Conservation (phyloP, 176 grass and related monocot genomes). For the Oryza australiensis region DNA sequence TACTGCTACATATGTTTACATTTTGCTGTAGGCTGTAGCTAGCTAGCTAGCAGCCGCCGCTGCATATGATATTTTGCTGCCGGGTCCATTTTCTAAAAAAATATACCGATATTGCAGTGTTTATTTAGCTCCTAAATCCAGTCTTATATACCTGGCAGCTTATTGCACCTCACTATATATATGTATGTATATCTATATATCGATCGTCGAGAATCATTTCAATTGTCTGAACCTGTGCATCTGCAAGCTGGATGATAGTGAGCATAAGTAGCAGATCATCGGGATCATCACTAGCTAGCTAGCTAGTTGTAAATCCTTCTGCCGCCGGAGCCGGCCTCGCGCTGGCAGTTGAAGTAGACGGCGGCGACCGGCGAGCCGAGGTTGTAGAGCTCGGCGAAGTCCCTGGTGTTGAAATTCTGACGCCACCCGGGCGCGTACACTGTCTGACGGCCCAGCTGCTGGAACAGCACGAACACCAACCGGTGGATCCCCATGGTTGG, state of each 20-base stretch:
- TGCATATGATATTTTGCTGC: no score
- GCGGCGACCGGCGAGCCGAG: slow-evolving; percentile 57
- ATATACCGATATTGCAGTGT: no score
- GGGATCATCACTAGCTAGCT: not conserved
- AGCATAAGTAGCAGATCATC: no score
- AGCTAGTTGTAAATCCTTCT: slow-evolving; percentile 46
- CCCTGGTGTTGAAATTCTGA: slow-evolving; percentile 75
- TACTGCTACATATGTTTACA: no score
- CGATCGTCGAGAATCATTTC: not conserved
- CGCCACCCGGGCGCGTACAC: slow-evolving; percentile 66
- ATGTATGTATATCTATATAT: not conserved
- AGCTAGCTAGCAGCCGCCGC: no score
- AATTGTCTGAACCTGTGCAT: not conserved
- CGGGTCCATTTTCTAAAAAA: no score
- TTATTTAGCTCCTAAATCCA: no score
- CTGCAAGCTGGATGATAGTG: no score
- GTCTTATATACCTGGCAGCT: not conserved
- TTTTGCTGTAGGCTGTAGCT: no score
- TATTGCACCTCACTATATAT: not conserved
- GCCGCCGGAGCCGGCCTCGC: slow-evolving; percentile 71
- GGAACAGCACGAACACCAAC: slow-evolving; percentile 69
- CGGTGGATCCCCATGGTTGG: slow-evolving; percentile 74
- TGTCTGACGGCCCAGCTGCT: slow-evolving; percentile 52
- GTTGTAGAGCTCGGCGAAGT: slow-evolving; percentile 75
- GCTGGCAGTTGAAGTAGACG: slow-evolving; percentile 79